A percentile compares a stretch with the other conserved stretches of the same genome.
Conservation (phyloP, 176 grass and related monocot genomes). For the Oryza glaberrima region DNA sequence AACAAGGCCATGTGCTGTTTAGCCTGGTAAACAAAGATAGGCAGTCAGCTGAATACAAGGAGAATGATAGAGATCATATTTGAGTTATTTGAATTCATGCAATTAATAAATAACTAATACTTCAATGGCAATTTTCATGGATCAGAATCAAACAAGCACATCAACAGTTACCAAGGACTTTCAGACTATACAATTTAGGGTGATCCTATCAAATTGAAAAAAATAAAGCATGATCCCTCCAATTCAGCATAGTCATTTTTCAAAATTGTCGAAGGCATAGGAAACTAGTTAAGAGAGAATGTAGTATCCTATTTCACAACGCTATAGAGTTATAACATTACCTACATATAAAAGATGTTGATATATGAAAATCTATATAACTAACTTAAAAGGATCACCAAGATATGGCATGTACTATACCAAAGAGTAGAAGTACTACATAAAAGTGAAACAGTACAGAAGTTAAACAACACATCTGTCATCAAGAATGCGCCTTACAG, state of each 20-base stretch:
- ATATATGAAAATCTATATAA: neutral
- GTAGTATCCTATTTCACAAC: neutral
- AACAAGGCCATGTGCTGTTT: conserved; percentile 91
- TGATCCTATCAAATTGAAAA: neutral
- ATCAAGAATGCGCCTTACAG: conserved; percentile 51
- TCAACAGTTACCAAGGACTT: neutral
- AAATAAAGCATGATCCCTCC: neutral
- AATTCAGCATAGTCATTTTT: conserved; percentile 2
- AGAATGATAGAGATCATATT: conserved; percentile 6
- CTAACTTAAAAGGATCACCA: neutral
- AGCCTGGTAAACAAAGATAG: conserved; percentile 48
- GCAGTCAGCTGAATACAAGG: neutral
- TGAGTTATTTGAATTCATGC: neutral
- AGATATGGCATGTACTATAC: neutral
- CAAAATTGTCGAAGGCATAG: conserved; percentile 4
- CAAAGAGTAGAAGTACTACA: neutral
- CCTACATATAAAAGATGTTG: neutral
- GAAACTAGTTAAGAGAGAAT: neutral
- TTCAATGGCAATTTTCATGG: neutral
- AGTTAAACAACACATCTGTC: neutral
- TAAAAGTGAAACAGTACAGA: neutral
- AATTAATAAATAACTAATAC: conserved; percentile 1
- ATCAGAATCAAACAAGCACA: neutral
- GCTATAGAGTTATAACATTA: neutral
- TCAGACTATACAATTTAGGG: neutral